A percentile compares a stretch with the other conserved stretches of the same genome.
These are phyloP conservation scores for Penicillium expansum DNA, from an alignment of 2,329 filamentous ascomycete genomes.

Conservation along the genomic window DNA sequence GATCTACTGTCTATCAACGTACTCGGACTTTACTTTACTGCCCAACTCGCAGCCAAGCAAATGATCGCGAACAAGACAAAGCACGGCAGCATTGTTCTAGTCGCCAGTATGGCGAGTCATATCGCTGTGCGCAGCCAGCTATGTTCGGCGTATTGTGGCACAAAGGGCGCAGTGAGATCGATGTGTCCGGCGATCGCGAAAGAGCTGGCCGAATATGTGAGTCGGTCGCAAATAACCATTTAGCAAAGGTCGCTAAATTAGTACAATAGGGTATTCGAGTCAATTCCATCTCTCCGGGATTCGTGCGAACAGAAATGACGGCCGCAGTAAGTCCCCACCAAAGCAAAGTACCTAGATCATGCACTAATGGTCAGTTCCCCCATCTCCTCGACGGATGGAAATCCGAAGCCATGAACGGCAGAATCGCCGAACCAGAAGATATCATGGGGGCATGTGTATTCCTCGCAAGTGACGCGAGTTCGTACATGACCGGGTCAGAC, in stretches of 20 bases:
- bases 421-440: constrained; percentile 51
- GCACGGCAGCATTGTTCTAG: constrained; percentile 53
- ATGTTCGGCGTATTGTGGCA: constrained; percentile 49
- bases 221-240: background rate
- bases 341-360: background rate
- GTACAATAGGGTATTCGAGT: constrained; percentile 40
- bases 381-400: constrained; percentile 52
- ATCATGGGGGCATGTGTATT: constrained; percentile 52
- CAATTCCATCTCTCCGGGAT: constrained; percentile 45
- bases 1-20: constrained; percentile 47
- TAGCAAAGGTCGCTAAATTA: background rate
- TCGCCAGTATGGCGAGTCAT: constrained; percentile 54
- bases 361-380: constrained; percentile 36
- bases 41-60: constrained; percentile 49
- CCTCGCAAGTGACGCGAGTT: constrained; percentile 49
- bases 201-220: constrained; percentile 41
- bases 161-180: constrained; percentile 48
- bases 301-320: constrained; percentile 37
- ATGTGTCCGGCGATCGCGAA: constrained; percentile 51
- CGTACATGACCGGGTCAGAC: constrained; percentile 47
- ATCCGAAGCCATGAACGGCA: constrained; percentile 49
- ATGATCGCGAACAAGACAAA: constrained; percentile 54
- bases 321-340: constrained; percentile 25
- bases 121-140: constrained; percentile 52
- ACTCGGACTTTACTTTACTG: constrained; percentile 47